These are phyloP conservation scores for Truncatella angustata DNA, from an alignment of 2,329 filamentous ascomycete species.

Conservation along the genomic window DNA sequence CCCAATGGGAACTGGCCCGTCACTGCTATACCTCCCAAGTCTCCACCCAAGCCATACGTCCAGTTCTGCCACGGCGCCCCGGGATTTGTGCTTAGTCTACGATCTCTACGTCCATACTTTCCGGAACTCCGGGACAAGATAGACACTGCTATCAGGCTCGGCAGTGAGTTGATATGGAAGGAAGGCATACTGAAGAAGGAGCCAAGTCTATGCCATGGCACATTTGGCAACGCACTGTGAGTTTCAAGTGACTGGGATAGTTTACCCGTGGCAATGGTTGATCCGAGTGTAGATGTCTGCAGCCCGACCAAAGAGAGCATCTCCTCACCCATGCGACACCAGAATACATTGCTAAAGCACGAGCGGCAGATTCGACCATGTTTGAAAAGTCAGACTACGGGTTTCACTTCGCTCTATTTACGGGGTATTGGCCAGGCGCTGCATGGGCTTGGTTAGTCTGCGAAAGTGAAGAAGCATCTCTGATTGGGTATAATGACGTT, in stretches of 20 bases:
- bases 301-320: not conserved
- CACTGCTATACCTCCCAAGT: not conserved
- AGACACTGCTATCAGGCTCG: not conserved
- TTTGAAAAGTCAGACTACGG: constrained; percentile 6
- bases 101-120: not conserved
- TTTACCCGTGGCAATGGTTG: no score
- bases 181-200: constrained; percentile 6
- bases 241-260: no score
- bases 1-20: constrained; percentile 1
- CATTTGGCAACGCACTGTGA: not conserved
- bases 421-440: not conserved
- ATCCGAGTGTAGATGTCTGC: no score
- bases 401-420: not conserved
- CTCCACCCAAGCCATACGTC: not conserved
- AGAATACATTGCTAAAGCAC: not conserved
- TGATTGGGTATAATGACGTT: constrained; percentile 7
- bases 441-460: not conserved
- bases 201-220: constrained; percentile 5
- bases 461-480: not conserved
- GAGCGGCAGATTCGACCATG: not conserved
- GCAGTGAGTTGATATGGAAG: not conserved
- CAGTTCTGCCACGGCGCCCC: constrained; percentile 6
- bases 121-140: not conserved
- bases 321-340: not conserved
- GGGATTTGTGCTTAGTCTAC: not conserved